Conservation (phyloP, 768 basidiomycete species). For the Gyrodon lividus region DNA sequence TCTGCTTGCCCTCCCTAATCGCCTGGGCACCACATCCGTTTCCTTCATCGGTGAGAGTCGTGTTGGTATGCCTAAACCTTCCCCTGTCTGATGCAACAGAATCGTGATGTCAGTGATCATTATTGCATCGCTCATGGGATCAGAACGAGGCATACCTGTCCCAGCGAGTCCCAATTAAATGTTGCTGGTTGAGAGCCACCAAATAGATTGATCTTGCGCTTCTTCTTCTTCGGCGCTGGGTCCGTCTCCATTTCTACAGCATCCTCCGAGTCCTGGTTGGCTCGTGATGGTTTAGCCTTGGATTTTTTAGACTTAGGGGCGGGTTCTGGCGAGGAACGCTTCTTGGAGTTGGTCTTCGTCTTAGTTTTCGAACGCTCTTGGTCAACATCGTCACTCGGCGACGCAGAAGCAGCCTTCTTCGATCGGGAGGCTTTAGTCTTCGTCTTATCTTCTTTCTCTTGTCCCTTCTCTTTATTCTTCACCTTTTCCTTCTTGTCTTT, state of each 20-base stretch:
- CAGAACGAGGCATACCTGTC: slow-evolving; percentile 32
- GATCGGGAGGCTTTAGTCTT: slow-evolving; percentile 26
- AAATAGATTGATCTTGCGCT: slow-evolving; percentile 68
- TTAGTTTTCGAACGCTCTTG: slow-evolving; percentile 16
- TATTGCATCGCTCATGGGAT: not conserved
- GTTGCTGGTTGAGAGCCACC: slow-evolving; percentile 38
- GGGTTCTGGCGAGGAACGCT: slow-evolving; percentile 19
- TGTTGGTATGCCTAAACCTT: slow-evolving; percentile 61
- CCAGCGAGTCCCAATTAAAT: slow-evolving; percentile 46
- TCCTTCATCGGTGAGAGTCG: slow-evolving; percentile 66
- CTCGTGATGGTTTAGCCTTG: slow-evolving; percentile 15
- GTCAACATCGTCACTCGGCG: slow-evolving; percentile 16
- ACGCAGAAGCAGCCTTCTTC: slow-evolving; percentile 23
- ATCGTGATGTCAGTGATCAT: not conserved
- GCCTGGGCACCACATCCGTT: slow-evolving; percentile 47
- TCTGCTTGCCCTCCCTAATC: slow-evolving; percentile 32
- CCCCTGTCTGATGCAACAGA: slow-evolving; percentile 28
- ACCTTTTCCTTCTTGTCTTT: slow-evolving; percentile 26
- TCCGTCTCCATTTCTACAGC: slow-evolving; percentile 19
- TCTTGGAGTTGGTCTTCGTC: slow-evolving; percentile 15
- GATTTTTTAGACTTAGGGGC: slow-evolving; percentile 17
- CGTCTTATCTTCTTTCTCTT: slow-evolving; percentile 19
- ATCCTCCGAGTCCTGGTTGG: slow-evolving; percentile 18
- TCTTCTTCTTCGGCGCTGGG: slow-evolving; percentile 57
- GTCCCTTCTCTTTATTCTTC: slow-evolving; percentile 16